Base-by-base conservation (phyloP, 2,329 filamentous ascomycete species). In the Fusarium proliferatum region DNA sequence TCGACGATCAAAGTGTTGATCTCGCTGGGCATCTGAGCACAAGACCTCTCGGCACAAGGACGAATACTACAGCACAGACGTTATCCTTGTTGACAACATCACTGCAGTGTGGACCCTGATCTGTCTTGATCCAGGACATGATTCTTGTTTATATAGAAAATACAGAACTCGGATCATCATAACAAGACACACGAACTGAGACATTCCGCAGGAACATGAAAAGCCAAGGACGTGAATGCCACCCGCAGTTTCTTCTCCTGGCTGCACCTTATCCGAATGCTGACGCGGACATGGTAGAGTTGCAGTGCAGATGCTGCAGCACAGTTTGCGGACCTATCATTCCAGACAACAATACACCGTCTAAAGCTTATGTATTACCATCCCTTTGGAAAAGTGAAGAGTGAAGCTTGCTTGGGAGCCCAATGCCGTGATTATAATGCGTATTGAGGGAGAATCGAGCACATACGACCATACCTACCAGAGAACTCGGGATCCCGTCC, bases 401-500 rank as follows among this genome's bases (percentile, higher is more conserved):
- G 30, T 36, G 19, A 39, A 43, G 28, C 28, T 46, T 46, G 23
- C 28, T 64, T 30, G 42, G 46, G 17, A 34, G 19, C 6, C 13
- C 12, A 43, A 21, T 61, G 30, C 43, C 38, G 38, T 13, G 30
- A 11, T 49, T 1, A 49, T 64, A 41, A 28, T 21, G 16, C 6
- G 5, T n/a, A 28, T 9, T 34, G 34, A 21, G 4, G 5, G 1
- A 5, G 0, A 6, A 0, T 1, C 17, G 15, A 13, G 4, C 26
- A 69, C 66, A 69, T 69, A 69, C 57, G 64, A 69, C 66, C 66
- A 69, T 56, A 68, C 39, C 45, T 68, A 67, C 21, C 42, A 45
- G 65, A 68, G 26, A 68, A 61, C 48, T 43, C 65, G 65, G 65
- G 65, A 68, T 67, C 65, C 65, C 63, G 65, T 68, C 65, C 56